Evolutionary conservation across 2,329 filamentous ascomycete species (phyloP).

Genomic region (Clarireedia hainanense): DNA sequence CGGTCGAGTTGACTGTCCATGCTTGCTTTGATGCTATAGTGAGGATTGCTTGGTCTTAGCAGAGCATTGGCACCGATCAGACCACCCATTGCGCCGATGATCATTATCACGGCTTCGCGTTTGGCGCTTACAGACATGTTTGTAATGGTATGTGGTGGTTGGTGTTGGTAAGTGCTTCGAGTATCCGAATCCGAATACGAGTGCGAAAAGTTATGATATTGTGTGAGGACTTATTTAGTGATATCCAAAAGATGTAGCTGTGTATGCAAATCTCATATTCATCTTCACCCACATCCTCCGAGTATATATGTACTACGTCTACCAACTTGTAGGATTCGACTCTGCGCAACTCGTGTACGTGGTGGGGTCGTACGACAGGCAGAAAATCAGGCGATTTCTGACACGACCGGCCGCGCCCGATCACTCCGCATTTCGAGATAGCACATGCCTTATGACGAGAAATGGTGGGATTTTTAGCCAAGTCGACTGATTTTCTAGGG

Average conservation of each 20-base stretch:
- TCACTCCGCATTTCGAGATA: not conserved
- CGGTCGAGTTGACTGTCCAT: constrained; percentile 3
- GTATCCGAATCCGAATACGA: no score
- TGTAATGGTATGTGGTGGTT: not conserved
- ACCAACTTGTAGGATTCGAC: not conserved
- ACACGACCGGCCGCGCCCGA: not conserved
- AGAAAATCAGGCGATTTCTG: not conserved
- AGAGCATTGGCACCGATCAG: constrained; percentile 5
- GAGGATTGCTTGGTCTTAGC: not conserved
- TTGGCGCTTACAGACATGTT: not conserved
- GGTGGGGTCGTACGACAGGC: constrained; percentile 1
- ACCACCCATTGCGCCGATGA: not conserved
- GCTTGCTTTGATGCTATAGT: constrained; percentile 1
- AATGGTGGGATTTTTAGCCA: not conserved
- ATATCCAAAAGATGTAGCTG: not conserved
- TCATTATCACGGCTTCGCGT: constrained; percentile 4
- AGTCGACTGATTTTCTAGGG: not conserved
- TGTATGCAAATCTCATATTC: no score
- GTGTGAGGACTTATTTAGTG: not conserved
- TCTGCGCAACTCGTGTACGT: not conserved
- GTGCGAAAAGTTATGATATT: not conserved
- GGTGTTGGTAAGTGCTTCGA: not conserved
- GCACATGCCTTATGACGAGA: not conserved
- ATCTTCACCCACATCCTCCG: not conserved
- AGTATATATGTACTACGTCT: not conserved